phyloP scores from a whole-genome alignment of 495 filamentous ascomycete genomes.

The Staphylotrichum longicolle region DNA sequence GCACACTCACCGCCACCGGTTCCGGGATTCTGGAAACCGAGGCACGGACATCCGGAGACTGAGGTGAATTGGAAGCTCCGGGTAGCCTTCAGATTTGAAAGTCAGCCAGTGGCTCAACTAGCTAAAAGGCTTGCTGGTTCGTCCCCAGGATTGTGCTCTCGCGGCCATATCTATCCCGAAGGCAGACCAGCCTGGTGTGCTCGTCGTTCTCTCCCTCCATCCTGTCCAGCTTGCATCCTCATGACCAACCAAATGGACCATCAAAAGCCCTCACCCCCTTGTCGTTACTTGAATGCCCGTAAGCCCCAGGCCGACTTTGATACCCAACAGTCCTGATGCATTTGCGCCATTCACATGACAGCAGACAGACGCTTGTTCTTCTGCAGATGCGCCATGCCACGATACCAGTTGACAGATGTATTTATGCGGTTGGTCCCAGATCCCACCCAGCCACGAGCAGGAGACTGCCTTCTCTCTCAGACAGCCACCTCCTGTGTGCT shows the following conservation, averaged over 20 bases:
- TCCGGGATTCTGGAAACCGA: not conserved
- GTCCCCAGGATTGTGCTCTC: not conserved
- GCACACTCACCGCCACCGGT: conserved; percentile 3
- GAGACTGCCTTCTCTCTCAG: not conserved
- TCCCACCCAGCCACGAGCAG: not conserved
- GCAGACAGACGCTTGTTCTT: not conserved
- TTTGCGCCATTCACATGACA: conserved; percentile 16
- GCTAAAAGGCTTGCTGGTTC: too few species aligned
- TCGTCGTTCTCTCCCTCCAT: too few species aligned
- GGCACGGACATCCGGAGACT: too few species aligned
- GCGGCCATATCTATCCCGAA: too few species aligned
- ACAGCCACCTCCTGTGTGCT: not conserved
- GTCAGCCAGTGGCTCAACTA: not conserved
- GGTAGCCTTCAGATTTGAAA: not conserved
- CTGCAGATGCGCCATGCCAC: conserved; percentile 10
- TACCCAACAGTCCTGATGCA: not conserved
- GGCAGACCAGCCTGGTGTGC: too few species aligned
- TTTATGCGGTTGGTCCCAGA: conserved; percentile 14
- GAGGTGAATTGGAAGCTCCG: not conserved
- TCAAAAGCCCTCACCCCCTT: too few species aligned
- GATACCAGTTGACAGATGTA: not conserved
- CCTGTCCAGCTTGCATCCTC: too few species aligned
- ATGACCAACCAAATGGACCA: too few species aligned
- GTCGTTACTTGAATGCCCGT: too few species aligned
- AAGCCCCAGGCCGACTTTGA: not conserved